Conservation (phyloP, 257 asterid genomes). For the Linderniella brevidens region DNA sequence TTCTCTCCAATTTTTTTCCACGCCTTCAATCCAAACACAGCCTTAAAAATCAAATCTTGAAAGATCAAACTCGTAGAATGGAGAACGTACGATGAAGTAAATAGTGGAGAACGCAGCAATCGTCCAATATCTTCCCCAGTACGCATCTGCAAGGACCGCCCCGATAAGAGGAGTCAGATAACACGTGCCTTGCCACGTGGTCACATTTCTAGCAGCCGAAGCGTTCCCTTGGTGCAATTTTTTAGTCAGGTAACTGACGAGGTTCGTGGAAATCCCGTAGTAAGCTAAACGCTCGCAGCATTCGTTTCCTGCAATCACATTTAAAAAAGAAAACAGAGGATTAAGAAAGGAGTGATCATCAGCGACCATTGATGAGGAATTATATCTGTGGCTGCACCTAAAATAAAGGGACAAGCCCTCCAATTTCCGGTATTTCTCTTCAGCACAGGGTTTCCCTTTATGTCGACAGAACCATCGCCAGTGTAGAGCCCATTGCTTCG, state of each 20-base stretch:
- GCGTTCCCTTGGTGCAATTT: constrained; percentile 81
- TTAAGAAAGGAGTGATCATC: constrained; percentile 3
- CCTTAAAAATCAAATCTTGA: not conserved
- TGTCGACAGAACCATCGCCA: constrained; percentile 95
- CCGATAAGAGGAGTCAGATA: constrained; percentile 87
- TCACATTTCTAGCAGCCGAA: constrained; percentile 89
- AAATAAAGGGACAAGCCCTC: constrained; percentile 93
- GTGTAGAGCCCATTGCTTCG: constrained; percentile 32
- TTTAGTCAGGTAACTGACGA: constrained; percentile 76
- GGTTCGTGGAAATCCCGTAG: constrained; percentile 88
- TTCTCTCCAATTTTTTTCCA: no score
- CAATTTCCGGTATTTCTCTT: constrained; percentile 91
- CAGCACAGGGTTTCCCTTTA: constrained; percentile 72
- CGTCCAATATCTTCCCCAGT: constrained; percentile 99
- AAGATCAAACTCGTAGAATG: not conserved
- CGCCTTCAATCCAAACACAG: no score
- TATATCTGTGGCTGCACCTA: constrained; percentile 25
- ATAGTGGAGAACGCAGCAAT: constrained; percentile 88
- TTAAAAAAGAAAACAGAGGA: constrained; percentile 10
- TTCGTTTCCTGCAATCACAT: constrained; percentile 62
- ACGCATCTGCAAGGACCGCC: constrained; percentile 92
- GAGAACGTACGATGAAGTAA: constrained; percentile 56
- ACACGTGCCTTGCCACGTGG: constrained; percentile 98
- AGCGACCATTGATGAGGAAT: not conserved
- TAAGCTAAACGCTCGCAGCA: constrained; percentile 96